Evolutionary conservation across 2,329 filamentous ascomycete species (phyloP), one percentile per base, ranked within the genome.

Genomic region (Diaporthe vexans): DNA sequence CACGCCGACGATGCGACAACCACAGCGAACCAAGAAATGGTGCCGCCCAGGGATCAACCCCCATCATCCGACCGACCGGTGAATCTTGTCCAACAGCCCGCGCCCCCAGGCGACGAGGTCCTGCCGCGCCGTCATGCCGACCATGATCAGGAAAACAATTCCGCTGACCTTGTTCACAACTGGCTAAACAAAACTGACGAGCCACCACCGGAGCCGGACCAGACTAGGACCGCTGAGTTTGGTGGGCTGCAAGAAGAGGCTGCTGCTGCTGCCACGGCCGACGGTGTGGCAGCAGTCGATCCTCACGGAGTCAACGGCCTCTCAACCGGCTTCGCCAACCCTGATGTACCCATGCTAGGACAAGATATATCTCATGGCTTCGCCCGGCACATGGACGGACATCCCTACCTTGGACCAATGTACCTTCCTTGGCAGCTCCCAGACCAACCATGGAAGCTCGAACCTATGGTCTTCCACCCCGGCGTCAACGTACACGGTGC

Each of bases 111-210:
- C 48, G 29, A 68, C 2, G 33, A 9, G 48, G n/a, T 24, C n/a
- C 35, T 43, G 37, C 35, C 35, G 24, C 43, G 9, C n/a, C n/a
- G 5, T 17, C 4, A 37, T 35, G 24, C 57, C 48, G 48, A 46
- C 35, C 13, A 63, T 54, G 43, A 51, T 33, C 29, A 56, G 24
- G 54, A 43, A 21, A 21, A 37, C 58, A 33, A 17, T 3, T 11
- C 58, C 24, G 35, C 24, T 17, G 58, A 59, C 21, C 24, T 37
- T 54, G 57, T 63, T 33, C 35, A 63, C 15, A 54, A 51, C 29
- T 72, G 70, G 70, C 57, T 72, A 13, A 33, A 54, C 33, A 37
- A 54, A 5, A 52, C 69, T 19, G 48, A 63, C 11, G 46, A 52
- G 19, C 24, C 10, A 9, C 29, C 40, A 19, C 48, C 56, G 21